Base-by-base conservation (phyloP, 2,329 filamentous ascomycete genomes). In the Aspergillus sp. region DNA sequence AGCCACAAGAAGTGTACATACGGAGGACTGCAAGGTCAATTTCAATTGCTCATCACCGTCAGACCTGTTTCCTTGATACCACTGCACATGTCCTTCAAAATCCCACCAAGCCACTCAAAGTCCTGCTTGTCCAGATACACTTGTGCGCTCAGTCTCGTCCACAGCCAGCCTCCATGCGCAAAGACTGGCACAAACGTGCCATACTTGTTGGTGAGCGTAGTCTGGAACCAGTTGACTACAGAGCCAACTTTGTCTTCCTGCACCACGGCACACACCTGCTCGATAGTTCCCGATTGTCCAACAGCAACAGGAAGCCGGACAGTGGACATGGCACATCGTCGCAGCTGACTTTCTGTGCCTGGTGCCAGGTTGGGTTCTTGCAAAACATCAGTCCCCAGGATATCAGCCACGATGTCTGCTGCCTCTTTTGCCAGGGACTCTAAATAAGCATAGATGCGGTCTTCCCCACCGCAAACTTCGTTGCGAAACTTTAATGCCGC, bases 381-480 rank as follows among this genome's bases (percentile, higher is more conserved):
- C 14, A 50, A 41, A n/a, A 50, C 48, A 7, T 45, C 19, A 9
- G 48, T 50, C 23, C 41, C 48, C 7, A 50, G 31, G 1, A 41
- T 41, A 36, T 19, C 29, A 16, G 47, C 48, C n/a, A 50, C 42
- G 23, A 38, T 19, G 17, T 44, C 41, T 17, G 21, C 48, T 11
- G 16, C 48, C 14, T 45, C 25, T 6, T n/a, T 16, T 4, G 41
- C 48, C 14, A 50, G 23, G 7, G 34, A 14, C 20, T 45, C 31
- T 1, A 45, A 17, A 14, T 45, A 45, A 21, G 16, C 9, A 11
- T 23, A 36, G 20, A 50, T 50, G 7, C 19, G 17, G 29, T 44
- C 41, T 21, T 50, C 21, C 23, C 48, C 48, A 31, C 48, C 48
- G n/a, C 25, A 38, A 13, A 45, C 25, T 11, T 50, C 48, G 4